These are phyloP conservation scores for Bondarzewia mesenterica DNA, from an alignment of 1,284 basidiomycete genomes.

Conservation along the genomic window DNA sequence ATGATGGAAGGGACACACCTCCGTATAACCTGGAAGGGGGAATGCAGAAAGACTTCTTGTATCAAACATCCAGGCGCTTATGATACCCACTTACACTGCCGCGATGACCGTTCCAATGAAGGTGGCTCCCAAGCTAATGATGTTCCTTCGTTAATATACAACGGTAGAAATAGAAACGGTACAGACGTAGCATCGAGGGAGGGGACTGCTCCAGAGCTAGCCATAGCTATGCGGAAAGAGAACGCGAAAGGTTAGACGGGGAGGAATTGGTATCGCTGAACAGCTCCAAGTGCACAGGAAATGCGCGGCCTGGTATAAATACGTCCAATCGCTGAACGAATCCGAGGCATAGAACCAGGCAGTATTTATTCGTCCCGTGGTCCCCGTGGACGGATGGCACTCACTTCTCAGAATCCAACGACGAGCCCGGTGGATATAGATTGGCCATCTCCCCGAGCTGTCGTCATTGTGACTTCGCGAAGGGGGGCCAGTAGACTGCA, in stretches of 20 bases:
- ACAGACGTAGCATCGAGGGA: conserved; percentile 1
- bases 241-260: too few relatives aligned
- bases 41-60: background rate
- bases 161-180: background rate
- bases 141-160: too few relatives aligned
- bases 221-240: background rate
- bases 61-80: background rate
- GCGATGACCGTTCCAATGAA: background rate
- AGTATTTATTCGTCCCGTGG: background rate
- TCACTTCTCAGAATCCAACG: background rate
- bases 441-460: background rate
- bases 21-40: background rate
- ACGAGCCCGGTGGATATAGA: background rate
- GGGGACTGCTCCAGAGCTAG: background rate
- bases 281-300: background rate
- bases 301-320: background rate
- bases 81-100: background rate
- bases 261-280: too few relatives aligned
- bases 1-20: background rate
- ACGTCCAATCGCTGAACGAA: background rate
- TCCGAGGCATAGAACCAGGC: background rate
- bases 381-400: background rate
- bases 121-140: background rate
- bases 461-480: background rate
- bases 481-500: too few relatives aligned